These are phyloP conservation scores for Elaeis guineensis DNA, from an alignment of 176 grass and related monocot genomes.

Conservation along the genomic window DNA sequence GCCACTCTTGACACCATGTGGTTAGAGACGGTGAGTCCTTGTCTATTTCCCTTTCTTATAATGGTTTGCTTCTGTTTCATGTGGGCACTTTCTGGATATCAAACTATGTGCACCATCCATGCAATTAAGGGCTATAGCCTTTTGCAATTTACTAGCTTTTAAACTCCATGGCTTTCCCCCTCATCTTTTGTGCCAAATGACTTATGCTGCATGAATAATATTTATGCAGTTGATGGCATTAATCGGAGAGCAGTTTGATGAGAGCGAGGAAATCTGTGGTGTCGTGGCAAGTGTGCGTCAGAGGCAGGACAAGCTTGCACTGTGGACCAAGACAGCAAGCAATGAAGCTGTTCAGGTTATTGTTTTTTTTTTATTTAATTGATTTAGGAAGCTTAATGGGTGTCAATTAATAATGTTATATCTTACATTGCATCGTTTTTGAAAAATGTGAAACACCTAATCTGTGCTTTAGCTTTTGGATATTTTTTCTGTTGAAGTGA, in stretches of 20 bases:
- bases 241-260: constrained; percentile 96
- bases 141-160: no score
- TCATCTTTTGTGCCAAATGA: background rate
- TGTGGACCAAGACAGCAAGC: constrained; percentile 91
- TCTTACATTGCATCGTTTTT: no score
- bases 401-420: no score
- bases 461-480: no score
- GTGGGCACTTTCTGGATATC: no score
- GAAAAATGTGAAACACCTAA: no score
- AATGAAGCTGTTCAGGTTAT: constrained; percentile 99
- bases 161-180: no score
- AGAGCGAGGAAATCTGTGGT: constrained; percentile 93
- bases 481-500: no score
- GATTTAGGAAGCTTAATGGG: background rate
- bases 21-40: constrained; percentile 58
- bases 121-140: no score
- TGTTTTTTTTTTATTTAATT: constrained; percentile 15
- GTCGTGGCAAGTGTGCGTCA: constrained; percentile 82
- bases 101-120: no score
- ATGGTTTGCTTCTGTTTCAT: constrained; percentile 10
- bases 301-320: constrained; percentile 82
- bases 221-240: constrained; percentile 82
- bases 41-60: background rate
- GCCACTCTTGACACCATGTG: constrained; percentile 83
- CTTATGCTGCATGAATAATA: background rate